phyloP scores from a whole-genome alignment of 495 filamentous ascomycete species.

The Haplographium delicatum region DNA sequence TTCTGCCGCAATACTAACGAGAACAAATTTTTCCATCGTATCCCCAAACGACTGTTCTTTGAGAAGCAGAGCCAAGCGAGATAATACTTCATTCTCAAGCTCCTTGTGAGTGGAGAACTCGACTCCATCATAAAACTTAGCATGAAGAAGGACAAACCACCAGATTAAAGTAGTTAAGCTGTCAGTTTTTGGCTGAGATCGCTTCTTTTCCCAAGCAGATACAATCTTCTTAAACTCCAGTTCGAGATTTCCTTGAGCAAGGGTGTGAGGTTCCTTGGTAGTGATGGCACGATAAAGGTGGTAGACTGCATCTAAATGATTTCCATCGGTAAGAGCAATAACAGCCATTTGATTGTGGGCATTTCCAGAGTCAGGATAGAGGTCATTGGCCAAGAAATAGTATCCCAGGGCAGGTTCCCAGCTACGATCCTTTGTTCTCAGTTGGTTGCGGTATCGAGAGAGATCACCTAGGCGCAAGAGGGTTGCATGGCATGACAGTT shows the following conservation, averaged over 20 bases:
- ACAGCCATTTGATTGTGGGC: slow-evolving; percentile 88
- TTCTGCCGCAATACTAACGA: slow-evolving; percentile 84
- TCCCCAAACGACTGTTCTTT: slow-evolving; percentile 54
- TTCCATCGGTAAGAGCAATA: slow-evolving; percentile 66
- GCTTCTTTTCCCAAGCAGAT: slow-evolving; percentile 48
- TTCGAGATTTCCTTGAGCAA: slow-evolving; percentile 69
- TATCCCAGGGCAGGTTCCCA: slow-evolving; percentile 80
- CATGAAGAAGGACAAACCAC: slow-evolving; percentile 88
- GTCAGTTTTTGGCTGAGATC: slow-evolving; percentile 8
- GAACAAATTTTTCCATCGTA: slow-evolving; percentile 69
- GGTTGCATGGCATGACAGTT: slow-evolving; percentile 74
- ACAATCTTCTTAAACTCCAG: slow-evolving; percentile 72
- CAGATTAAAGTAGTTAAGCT: slow-evolving; percentile 49
- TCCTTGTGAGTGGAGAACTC: slow-evolving; percentile 69
- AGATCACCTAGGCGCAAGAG: slow-evolving; percentile 87
- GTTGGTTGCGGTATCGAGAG: slow-evolving; percentile 80
- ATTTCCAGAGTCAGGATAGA: slow-evolving; percentile 72
- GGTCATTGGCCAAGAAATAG: slow-evolving; percentile 73
- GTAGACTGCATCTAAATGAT: slow-evolving; percentile 79
- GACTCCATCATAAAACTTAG: slow-evolving; percentile 69
- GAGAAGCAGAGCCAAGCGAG: slow-evolving; percentile 65
- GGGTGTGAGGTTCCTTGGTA: slow-evolving; percentile 64
- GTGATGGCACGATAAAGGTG: slow-evolving; percentile 81
- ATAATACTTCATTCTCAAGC: slow-evolving; percentile 79
- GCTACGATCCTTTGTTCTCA: slow-evolving; percentile 59